Evolutionary conservation across 148 eudicot genomes (phyloP).

Genomic region (Rhododendron simsii): DNA sequence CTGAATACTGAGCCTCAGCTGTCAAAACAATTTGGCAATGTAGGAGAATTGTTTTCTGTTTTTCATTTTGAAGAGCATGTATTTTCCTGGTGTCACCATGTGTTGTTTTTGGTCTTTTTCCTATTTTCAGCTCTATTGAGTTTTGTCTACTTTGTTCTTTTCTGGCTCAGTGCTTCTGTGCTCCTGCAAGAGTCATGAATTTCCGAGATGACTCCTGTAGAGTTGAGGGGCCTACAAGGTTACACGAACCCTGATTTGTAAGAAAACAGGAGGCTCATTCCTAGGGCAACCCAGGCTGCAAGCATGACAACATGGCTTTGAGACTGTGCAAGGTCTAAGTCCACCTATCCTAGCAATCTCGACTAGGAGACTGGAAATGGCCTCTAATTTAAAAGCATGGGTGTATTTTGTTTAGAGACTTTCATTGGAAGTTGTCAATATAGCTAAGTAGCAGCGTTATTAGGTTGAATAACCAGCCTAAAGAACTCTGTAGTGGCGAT

Average conservation of each 20-base stretch:
- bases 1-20: constrained; percentile 37
- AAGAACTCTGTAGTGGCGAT: neutral
- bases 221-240: neutral
- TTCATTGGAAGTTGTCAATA: neutral
- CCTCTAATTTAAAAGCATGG: neutral
- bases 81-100: neutral
- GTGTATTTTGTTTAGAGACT: neutral
- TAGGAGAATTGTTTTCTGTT: constrained; percentile 26
- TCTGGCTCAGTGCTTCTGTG: neutral
- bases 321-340: neutral
- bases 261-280: neutral
- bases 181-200: neutral
- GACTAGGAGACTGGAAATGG: neutral
- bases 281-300: neutral
- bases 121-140: neutral
- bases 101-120: neutral
- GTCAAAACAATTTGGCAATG: constrained; percentile 60
- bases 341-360: neutral
- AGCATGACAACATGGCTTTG: neutral
- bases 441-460: neutral
- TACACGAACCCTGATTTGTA: neutral
- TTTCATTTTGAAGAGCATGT: neutral
- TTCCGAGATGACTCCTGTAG: neutral
- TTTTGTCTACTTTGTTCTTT: neutral
- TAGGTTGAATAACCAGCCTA: neutral